A percentile compares a stretch with the other conserved stretches of the same genome.
Evolutionary conservation across 2,329 filamentous ascomycete genomes (phyloP).

Genomic region (Sclerotinia borealis): DNA sequence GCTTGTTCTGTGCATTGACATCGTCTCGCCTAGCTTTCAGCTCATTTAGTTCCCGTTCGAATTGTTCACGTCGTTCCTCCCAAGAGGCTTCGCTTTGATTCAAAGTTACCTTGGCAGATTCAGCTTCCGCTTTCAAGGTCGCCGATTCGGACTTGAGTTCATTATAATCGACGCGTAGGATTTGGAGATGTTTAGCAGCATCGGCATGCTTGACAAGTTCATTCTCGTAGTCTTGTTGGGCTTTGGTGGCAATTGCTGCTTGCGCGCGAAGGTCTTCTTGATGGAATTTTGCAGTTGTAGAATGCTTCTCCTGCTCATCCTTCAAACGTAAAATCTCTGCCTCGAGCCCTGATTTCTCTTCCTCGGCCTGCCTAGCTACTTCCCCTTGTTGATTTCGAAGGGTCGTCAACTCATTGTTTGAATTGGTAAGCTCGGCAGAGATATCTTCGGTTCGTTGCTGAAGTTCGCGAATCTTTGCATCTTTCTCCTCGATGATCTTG

Average conservation of each 20-base stretch:
- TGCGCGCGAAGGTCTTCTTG: slow-evolving; percentile 90
- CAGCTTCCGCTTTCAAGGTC: slow-evolving; percentile 70
- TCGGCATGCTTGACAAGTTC: slow-evolving; percentile 94
- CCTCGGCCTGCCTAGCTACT: slow-evolving; percentile 61
- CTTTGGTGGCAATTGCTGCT: slow-evolving; percentile 85
- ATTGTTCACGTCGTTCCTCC: slow-evolving; percentile 71
- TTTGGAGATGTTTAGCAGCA: slow-evolving; percentile 79
- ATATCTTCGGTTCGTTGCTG: slow-evolving; percentile 80
- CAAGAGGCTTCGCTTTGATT: slow-evolving; percentile 80
- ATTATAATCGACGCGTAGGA: slow-evolving; percentile 73
- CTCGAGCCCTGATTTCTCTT: slow-evolving; percentile 75
- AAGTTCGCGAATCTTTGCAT: slow-evolving; percentile 72
- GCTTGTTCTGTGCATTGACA: slow-evolving; percentile 79
- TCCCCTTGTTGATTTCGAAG: slow-evolving; percentile 79
- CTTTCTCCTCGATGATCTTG: slow-evolving; percentile 66
- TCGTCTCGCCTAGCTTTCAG: slow-evolving; percentile 76
- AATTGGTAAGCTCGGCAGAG: slow-evolving; percentile 70
- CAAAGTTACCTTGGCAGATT: slow-evolving; percentile 75
- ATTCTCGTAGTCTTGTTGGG: slow-evolving; percentile 91
- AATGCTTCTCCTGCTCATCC: slow-evolving; percentile 74
- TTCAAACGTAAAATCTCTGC: slow-evolving; percentile 75
- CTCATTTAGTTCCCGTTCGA: slow-evolving; percentile 79
- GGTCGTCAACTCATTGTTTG: slow-evolving; percentile 75
- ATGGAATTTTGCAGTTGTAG: slow-evolving; percentile 74
- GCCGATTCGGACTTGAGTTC: slow-evolving; percentile 73